Evolutionary conservation across 371 early-diverging fungal genomes (phyloP).

Genomic region (Zopfochytrium polystomum): DNA sequence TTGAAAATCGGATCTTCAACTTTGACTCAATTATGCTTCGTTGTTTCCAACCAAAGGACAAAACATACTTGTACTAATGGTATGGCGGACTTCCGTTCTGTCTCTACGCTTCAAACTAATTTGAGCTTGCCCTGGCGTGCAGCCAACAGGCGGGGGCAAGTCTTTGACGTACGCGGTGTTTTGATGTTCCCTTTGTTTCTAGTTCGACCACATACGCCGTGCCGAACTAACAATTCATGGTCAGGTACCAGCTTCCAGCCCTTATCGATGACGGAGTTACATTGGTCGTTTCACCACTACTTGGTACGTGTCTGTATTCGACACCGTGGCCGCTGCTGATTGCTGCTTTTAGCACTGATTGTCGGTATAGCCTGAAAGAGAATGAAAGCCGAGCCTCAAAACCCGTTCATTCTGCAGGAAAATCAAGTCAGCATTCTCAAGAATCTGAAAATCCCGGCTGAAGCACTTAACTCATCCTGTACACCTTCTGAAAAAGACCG

Average conservation of each 20-base stretch:
- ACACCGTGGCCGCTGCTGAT: neutral
- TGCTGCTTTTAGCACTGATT: conserved; percentile 30
- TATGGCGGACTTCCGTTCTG: neutral
- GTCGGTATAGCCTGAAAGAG: conserved; percentile 25
- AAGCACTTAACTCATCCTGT: conserved; percentile 39
- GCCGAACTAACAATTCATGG: neutral
- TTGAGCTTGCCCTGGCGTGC: too few species aligned
- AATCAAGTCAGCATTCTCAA: conserved; percentile 47
- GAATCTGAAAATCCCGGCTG: conserved; percentile 30
- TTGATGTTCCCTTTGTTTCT: too few species aligned
- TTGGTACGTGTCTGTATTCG: conserved; percentile 23
- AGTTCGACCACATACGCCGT: too few species aligned
- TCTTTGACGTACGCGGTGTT: conserved; percentile 24
- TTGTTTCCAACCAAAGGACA: conserved; percentile 2
- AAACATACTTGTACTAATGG: conserved; percentile 17
- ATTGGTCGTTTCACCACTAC: conserved; percentile 45
- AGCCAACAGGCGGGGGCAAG: conserved; percentile 51
- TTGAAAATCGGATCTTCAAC: neutral
- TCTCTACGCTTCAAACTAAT: neutral
- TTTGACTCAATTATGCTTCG: conserved; percentile 1
- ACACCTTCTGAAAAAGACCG: conserved; percentile 27
- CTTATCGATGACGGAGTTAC: conserved; percentile 40
- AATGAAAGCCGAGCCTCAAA: conserved; percentile 3
- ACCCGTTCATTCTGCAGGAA: conserved; percentile 28
- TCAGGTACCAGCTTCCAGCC: conserved; percentile 46